Conservation (phyloP, 1,284 basidiomycete species). For the Tetrapyrgos nigripes region DNA sequence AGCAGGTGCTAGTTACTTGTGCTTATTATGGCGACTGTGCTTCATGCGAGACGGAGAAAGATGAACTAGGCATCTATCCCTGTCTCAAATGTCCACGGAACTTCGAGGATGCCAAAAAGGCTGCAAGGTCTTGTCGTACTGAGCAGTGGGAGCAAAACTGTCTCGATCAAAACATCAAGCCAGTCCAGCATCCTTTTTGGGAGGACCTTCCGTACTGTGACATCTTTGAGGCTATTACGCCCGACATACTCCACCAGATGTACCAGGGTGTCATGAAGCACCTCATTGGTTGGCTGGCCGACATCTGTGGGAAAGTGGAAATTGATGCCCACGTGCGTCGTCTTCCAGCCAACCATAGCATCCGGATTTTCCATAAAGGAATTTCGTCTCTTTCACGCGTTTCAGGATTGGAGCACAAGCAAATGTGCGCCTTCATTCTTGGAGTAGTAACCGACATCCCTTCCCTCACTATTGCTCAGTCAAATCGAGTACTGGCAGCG, state of each 20-base stretch:
- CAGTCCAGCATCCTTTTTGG: conserved; percentile 17
- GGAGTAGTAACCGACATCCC: conserved; percentile 18
- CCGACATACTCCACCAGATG: conserved; percentile 28
- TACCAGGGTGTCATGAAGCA: conserved; percentile 45
- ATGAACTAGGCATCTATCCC: neutral
- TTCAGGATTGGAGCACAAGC: conserved; percentile 33
- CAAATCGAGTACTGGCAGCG: conserved; percentile 15
- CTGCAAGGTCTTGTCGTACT: neutral
- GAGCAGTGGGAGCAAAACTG: neutral
- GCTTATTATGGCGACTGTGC: conserved; percentile 4
- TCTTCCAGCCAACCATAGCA: conserved; percentile 25
- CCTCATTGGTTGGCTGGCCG: conserved; percentile 15
- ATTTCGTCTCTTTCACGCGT: conserved; percentile 30
- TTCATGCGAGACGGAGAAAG: neutral
- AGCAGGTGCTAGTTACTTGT: neutral
- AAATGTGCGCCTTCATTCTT: conserved; percentile 34
- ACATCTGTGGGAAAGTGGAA: conserved; percentile 20
- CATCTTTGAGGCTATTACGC: conserved; percentile 5
- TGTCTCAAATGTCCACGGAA: neutral
- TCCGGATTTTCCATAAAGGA: conserved; percentile 38
- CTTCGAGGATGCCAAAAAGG: neutral
- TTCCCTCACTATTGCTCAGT: neutral
- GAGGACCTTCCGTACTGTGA: conserved; percentile 12
- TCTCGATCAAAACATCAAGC: conserved; percentile 6
- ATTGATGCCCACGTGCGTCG: conserved; percentile 33